These are phyloP conservation scores for Metschnikowia hibisci DNA, from an alignment of 805 yeast species.

Conservation along the genomic window DNA sequence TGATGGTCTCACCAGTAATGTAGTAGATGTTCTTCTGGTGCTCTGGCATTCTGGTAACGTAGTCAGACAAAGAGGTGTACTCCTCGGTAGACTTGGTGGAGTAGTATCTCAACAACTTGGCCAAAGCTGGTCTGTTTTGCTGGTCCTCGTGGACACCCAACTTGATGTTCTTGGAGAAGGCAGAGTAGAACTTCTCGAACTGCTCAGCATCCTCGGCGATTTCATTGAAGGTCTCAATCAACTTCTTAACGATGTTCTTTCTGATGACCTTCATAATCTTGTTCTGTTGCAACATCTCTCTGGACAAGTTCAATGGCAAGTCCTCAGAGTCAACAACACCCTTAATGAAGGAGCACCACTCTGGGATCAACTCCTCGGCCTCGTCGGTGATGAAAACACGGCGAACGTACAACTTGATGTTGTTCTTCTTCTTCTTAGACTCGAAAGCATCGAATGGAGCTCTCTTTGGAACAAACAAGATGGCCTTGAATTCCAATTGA, in stretches of 20 bases:
- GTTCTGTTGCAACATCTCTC: conserved; percentile 99
- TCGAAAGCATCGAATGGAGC: conserved; percentile 99
- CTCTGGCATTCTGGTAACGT: conserved; percentile 99
- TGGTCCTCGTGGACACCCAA: conserved; percentile 99
- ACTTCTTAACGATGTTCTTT: conserved; percentile 98
- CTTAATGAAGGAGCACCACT: conserved; percentile 94
- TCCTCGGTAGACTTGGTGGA: conserved; percentile 95
- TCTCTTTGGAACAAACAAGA: conserved; percentile 95
- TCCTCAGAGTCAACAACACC: conserved; percentile 99
- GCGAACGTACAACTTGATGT: conserved; percentile 97
- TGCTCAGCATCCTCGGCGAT: conserved; percentile 98
- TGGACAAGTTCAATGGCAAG: conserved; percentile 97
- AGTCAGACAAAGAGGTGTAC: conserved; percentile 90
- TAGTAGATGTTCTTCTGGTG: conserved; percentile 99
- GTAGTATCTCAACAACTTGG: conserved; percentile 95
- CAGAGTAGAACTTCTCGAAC: conserved; percentile 96
- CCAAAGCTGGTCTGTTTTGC: conserved; percentile 93
- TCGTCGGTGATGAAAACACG: conserved; percentile 99
- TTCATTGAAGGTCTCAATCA: conserved; percentile 98
- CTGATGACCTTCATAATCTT: conserved; percentile 98
- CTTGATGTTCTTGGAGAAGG: conserved; percentile 96
- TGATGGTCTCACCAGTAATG: conserved; percentile 97
- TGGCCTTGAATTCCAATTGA: conserved; percentile 98
- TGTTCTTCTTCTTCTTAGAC: conserved; percentile 97
- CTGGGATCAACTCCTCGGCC: conserved; percentile 98